A percentile compares a stretch with the other conserved stretches of the same genome.
These are phyloP conservation scores for Blastobotrys mokoenaii DNA, from an alignment of 805 yeast genomes.

Conservation along the genomic window DNA sequence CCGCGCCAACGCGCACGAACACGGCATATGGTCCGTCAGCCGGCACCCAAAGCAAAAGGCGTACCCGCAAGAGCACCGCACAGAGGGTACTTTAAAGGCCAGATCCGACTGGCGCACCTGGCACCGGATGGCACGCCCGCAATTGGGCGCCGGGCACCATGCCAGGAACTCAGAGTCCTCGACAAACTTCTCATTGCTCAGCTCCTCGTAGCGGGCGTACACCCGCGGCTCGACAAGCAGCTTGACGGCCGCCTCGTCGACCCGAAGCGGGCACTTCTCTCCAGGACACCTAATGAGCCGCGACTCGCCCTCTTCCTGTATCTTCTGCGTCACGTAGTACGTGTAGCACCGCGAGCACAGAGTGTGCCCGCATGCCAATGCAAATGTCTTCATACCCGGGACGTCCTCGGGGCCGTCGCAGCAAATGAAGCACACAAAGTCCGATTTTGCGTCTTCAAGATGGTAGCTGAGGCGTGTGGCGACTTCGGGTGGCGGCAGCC, in stretches of 20 bases:
- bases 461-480: not conserved
- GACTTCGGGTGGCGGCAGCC: constrained; percentile 19
- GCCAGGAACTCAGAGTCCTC: constrained; percentile 41
- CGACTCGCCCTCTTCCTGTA: constrained; percentile 27
- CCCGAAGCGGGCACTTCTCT: constrained; percentile 34
- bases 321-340: constrained; percentile 44
- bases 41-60: constrained; percentile 74
- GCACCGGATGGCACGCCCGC: constrained; percentile 49
- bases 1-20: constrained; percentile 63
- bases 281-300: constrained; percentile 56
- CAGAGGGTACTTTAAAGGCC: constrained; percentile 49
- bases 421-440: constrained; percentile 56
- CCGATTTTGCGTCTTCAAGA: constrained; percentile 13
- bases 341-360: constrained; percentile 65
- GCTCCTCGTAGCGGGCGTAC: constrained; percentile 19
- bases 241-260: constrained; percentile 29
- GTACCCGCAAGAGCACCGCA: constrained; percentile 56
- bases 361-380: constrained; percentile 59
- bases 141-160: constrained; percentile 85
- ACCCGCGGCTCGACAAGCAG: constrained; percentile 28
- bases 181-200: constrained; percentile 37
- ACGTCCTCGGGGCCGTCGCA: constrained; percentile 53
- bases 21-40: constrained; percentile 71
- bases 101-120: constrained; percentile 21
- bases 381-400: constrained; percentile 33